phyloP scores from a whole-genome alignment of 805 yeast genomes.

The Candida argentea region DNA sequence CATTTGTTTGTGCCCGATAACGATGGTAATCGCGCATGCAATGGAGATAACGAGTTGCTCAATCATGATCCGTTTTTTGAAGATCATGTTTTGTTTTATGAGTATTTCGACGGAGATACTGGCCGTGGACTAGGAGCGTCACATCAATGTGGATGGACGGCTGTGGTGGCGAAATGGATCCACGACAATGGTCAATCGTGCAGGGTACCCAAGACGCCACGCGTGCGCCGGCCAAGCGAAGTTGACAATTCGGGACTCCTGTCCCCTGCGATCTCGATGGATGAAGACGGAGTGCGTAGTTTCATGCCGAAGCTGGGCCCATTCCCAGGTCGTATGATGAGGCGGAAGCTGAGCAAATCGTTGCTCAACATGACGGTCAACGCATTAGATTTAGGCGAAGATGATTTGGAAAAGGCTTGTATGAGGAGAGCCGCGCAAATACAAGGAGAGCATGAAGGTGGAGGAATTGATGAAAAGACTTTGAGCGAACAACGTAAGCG shows the following conservation, averaged over 20 bases:
- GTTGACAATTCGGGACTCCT: slow-evolving; percentile 12
- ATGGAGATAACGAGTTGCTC: slow-evolving; percentile 49
- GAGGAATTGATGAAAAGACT: too few relatives aligned
- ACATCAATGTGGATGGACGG: slow-evolving; percentile 97
- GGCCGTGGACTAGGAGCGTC: slow-evolving; percentile 91
- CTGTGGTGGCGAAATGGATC: slow-evolving; percentile 83
- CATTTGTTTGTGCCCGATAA: slow-evolving; percentile 63
- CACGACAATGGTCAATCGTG: slow-evolving; percentile 78
- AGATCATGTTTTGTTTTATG: slow-evolving; percentile 72
- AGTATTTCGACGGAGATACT: slow-evolving; percentile 88
- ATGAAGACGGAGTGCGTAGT: slow-evolving; percentile 25
- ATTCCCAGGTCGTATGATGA: slow-evolving; percentile 41
- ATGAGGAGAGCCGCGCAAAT: slow-evolving; percentile 10
- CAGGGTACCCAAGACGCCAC: slow-evolving; percentile 38
- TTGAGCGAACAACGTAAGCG: too few relatives aligned
- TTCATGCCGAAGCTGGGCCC: slow-evolving; percentile 39
- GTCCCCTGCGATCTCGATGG: too few relatives aligned
- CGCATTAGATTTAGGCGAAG: slow-evolving; percentile 57
- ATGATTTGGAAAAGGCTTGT: slow-evolving; percentile 29
- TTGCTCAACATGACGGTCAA: slow-evolving; percentile 58
- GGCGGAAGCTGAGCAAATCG: slow-evolving; percentile 71
- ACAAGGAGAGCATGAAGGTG: too few relatives aligned
- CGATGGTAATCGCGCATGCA: slow-evolving; percentile 62
- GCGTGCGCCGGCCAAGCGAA: slow-evolving; percentile 10
- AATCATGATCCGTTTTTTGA: slow-evolving; percentile 60